These are phyloP conservation scores for Talaromyces nanjingensis DNA, from an alignment of 495 filamentous ascomycete genomes.

Conservation along the genomic window DNA sequence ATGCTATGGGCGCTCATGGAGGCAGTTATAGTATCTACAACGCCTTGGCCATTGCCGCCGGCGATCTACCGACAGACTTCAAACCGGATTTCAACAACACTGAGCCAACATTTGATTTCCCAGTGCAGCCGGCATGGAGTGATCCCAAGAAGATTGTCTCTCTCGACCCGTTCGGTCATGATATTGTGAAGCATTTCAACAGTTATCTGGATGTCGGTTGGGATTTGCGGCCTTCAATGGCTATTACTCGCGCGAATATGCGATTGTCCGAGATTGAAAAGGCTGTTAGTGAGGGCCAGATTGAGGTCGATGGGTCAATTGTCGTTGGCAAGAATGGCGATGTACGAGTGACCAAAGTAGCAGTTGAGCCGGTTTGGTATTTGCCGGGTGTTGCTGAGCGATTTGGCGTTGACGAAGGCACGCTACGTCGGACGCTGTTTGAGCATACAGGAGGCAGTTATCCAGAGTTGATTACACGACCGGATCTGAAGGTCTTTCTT, in stretches of 20 bases:
- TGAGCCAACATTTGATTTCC: conserved; percentile 81
- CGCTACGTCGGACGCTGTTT: conserved; percentile 78
- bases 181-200: conserved; percentile 41
- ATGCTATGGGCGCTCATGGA: conserved; percentile 85
- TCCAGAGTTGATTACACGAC: conserved; percentile 85
- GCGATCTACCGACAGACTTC: conserved; percentile 77
- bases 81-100: conserved; percentile 92
- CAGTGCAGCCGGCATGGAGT: conserved; percentile 81
- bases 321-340: conserved; percentile 79
- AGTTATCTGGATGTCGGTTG: conserved; percentile 54
- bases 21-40: conserved; percentile 98
- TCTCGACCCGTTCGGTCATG: conserved; percentile 92
- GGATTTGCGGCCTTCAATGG: conserved; percentile 94
- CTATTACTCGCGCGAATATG: conserved; percentile 94
- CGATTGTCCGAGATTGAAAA: conserved; percentile 89
- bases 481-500: conserved; percentile 91
- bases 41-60: conserved; percentile 85
- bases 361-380: conserved; percentile 95
- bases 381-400: conserved; percentile 89
- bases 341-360: conserved; percentile 92
- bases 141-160: conserved; percentile 94
- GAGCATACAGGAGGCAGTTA: conserved; percentile 93
- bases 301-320: conserved; percentile 85
- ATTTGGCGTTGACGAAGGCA: conserved; percentile 91
- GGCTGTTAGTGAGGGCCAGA: conserved; percentile 67